Conservation (phyloP, 2,329 filamentous ascomycete genomes). For the Cryphonectria radicalis region DNA sequence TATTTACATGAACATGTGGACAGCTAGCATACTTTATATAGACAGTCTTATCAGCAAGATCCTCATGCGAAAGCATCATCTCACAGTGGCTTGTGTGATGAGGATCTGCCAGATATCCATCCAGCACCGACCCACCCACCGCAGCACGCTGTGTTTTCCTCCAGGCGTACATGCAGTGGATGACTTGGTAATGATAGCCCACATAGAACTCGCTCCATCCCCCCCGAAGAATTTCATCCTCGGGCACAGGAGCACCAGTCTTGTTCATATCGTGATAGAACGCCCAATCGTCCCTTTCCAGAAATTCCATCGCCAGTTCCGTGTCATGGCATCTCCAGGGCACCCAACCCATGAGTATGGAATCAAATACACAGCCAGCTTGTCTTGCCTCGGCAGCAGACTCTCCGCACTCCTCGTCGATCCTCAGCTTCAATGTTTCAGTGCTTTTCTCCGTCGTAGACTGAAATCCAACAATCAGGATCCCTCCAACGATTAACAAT, state of each 20-base stretch:
- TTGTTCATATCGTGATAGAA: background rate
- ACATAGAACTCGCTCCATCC: background rate
- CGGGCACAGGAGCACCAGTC: background rate
- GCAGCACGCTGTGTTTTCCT: background rate
- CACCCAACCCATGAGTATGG: background rate
- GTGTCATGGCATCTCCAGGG: background rate
- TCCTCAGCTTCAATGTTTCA: background rate
- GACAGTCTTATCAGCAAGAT: background rate
- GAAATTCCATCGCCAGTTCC: background rate
- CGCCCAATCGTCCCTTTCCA: background rate
- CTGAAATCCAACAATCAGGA: background rate
- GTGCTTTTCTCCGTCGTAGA: background rate
- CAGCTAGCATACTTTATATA: background rate
- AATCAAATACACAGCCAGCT: background rate
- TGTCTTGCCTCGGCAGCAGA: background rate
- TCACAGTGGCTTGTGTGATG: background rate
- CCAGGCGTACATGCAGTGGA: background rate
- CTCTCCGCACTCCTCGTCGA: background rate
- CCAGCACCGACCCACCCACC: background rate
- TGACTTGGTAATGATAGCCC: background rate
- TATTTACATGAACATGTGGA: background rate
- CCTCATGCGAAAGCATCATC: background rate
- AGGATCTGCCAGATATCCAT: background rate
- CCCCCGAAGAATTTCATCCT: background rate
- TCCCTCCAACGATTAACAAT: background rate